Evolutionary conservation across 108 stramenopile species (phyloP).

Genomic region (Stephanodiscus triporus): DNA sequence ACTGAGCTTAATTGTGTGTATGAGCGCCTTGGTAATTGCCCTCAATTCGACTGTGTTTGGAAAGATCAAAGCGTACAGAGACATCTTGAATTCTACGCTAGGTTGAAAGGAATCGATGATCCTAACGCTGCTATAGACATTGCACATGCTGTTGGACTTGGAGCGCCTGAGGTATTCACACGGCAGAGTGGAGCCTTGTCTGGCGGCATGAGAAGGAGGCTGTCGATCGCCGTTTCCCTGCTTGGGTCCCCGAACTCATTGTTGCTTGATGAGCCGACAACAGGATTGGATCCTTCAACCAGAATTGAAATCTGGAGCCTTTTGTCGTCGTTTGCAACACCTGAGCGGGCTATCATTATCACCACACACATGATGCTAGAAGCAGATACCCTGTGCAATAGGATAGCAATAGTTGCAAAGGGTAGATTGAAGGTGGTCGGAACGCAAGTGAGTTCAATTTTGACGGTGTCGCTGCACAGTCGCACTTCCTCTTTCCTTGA

Average conservation of each 20-base stretch:
- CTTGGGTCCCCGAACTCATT: conserved; percentile 78
- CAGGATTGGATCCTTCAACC: conserved; percentile 41
- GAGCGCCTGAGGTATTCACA: conserved; percentile 49
- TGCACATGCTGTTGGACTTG: conserved; percentile 60
- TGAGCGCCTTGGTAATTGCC: conserved; percentile 70
- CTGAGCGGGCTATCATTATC: conserved; percentile 67
- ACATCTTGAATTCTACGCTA: conserved; percentile 74
- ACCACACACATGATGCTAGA: conserved; percentile 97
- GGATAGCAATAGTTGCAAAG: conserved; percentile 88
- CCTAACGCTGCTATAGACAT: conserved; percentile 42
- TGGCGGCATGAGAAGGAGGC: conserved; percentile 92
- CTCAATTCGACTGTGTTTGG: conserved; percentile 79
- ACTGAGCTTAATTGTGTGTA: conserved; percentile 56
- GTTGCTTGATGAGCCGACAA: conserved; percentile 88
- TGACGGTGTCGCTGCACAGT: conserved; percentile 1
- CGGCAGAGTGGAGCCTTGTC: conserved; percentile 61
- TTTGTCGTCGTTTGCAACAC: not conserved
- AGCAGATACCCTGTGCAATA: conserved; percentile 88
- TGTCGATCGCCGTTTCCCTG: conserved; percentile 86
- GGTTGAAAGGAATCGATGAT: conserved; percentile 59
- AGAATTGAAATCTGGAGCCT: not conserved
- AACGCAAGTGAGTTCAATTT: conserved; percentile 79
- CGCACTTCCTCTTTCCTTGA: too few relatives aligned
- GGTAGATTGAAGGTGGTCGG: conserved; percentile 83
- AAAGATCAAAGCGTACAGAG: conserved; percentile 59